Conservation (phyloP, 305 asterid genomes). For the Fraxinus albicans region DNA sequence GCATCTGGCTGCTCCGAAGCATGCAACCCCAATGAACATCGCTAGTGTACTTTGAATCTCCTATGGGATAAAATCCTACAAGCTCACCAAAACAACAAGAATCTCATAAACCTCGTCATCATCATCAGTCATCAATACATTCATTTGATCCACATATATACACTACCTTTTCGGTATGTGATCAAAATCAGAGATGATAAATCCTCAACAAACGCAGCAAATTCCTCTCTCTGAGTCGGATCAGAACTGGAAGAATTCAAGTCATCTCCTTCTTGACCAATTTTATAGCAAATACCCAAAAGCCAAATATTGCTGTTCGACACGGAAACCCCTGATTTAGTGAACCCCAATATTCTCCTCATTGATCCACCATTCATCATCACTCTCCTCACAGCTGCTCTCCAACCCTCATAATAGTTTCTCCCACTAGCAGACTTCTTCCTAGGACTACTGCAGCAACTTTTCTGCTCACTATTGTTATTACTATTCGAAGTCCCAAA, state of each 20-base stretch:
- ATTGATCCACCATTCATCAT: constrained; percentile 76
- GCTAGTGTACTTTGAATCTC: constrained; percentile 70
- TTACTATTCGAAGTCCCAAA: constrained; percentile 34
- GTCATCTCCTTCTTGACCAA: constrained; percentile 56
- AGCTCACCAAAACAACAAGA: constrained; percentile 17
- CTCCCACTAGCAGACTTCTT: constrained; percentile 43
- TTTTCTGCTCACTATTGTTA: constrained; percentile 37
- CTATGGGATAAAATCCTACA: constrained; percentile 72
- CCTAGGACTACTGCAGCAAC: constrained; percentile 27
- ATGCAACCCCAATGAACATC: constrained; percentile 89
- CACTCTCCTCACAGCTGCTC: constrained; percentile 65
- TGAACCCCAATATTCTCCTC: constrained; percentile 75
- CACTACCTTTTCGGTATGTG: constrained; percentile 88
- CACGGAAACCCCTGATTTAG: constrained; percentile 41
- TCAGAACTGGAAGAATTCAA: constrained; percentile 41
- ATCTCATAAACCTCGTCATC: not conserved
- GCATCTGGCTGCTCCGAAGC: constrained; percentile 97
- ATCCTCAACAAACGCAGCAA: constrained; percentile 81
- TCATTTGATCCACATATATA: not conserved
- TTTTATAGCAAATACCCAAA: constrained; percentile 75
- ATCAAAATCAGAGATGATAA: constrained; percentile 79
- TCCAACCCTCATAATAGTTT: constrained; percentile 57
- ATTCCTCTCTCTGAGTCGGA: constrained; percentile 86
- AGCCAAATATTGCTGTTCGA: constrained; percentile 87
- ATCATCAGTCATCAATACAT: not conserved